A percentile compares a stretch with the other conserved stretches of the same genome.
Conservation (phyloP, 2,329 filamentous ascomycete genomes). For the Aspergillus versicolor region DNA sequence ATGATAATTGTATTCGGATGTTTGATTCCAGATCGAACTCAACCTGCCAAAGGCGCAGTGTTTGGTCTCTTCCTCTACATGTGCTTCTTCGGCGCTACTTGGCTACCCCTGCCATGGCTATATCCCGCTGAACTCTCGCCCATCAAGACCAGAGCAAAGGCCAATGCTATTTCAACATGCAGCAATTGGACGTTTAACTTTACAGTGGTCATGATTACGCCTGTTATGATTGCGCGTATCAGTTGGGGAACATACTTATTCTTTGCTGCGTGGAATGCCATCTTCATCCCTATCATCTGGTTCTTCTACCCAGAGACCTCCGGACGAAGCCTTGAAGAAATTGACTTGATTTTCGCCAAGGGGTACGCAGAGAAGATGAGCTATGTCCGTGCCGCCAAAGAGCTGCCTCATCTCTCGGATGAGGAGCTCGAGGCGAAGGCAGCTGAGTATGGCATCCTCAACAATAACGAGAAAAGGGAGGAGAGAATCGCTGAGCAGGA, state of each 20-base stretch:
- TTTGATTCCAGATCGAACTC: constrained; percentile 30
- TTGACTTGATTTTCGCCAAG: constrained; percentile 48
- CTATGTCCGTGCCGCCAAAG: constrained; percentile 35
- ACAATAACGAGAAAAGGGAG: too few relatives aligned
- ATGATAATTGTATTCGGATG: constrained; percentile 43
- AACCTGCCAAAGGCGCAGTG: constrained; percentile 39
- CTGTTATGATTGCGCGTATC: constrained; percentile 41
- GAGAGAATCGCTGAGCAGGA: too few relatives aligned
- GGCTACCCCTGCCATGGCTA: constrained; percentile 63
- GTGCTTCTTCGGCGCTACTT: constrained; percentile 65
- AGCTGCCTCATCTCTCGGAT: constrained; percentile 35
- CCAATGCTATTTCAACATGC: constrained; percentile 55
- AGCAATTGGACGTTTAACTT: constrained; percentile 60
- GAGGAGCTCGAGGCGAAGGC: constrained; percentile 37
- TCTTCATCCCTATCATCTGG: constrained; percentile 53
- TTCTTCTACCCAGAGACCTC: constrained; percentile 56
- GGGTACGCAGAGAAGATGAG: constrained; percentile 43
- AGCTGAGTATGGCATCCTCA: constrained; percentile 22
- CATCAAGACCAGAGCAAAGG: constrained; percentile 56
- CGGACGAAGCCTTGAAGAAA: constrained; percentile 45
- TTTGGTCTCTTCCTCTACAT: constrained; percentile 70
- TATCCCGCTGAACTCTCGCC: constrained; percentile 54
- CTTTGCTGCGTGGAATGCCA: constrained; percentile 42
- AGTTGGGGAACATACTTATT: constrained; percentile 47
- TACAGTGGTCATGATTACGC: constrained; percentile 52